Conservation (phyloP, 202 grass and related monocot genomes). For the Carex sylvatica region DNA sequence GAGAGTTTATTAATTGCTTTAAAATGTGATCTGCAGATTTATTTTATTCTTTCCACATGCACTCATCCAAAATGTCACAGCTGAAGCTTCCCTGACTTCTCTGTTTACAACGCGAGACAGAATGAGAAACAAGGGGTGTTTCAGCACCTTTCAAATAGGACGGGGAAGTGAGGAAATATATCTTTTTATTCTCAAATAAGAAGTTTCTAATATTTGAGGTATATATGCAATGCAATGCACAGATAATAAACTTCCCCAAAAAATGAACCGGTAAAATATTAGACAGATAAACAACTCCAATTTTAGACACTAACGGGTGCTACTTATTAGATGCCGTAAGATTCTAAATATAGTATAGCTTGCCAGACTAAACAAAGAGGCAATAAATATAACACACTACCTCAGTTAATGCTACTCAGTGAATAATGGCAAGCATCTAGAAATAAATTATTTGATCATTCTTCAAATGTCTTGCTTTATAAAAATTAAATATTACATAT, state of each 20-base stretch:
- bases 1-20: not conserved
- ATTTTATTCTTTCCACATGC: not conserved
- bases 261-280: not conserved
- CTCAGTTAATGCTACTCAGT: no score
- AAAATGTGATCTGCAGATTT: not conserved
- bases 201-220: not conserved
- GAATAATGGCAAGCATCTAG: no score
- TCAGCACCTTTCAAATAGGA: not conserved
- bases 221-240: not conserved
- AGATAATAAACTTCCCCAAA: not conserved
- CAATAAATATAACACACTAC: no score
- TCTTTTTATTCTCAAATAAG: not conserved
- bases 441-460: no score
- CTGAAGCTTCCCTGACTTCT: not conserved
- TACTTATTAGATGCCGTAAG: no score
- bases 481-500: no score
- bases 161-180: not conserved
- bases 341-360: no score
- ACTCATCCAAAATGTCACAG: no score
- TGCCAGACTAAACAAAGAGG: no score
- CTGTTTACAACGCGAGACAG: not conserved
- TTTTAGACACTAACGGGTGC: no score
- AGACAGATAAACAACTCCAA: not conserved
- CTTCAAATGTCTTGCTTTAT: no score
- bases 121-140: not conserved